Conservation (phyloP, 345 rosid species). For the Carallia brachiata region DNA sequence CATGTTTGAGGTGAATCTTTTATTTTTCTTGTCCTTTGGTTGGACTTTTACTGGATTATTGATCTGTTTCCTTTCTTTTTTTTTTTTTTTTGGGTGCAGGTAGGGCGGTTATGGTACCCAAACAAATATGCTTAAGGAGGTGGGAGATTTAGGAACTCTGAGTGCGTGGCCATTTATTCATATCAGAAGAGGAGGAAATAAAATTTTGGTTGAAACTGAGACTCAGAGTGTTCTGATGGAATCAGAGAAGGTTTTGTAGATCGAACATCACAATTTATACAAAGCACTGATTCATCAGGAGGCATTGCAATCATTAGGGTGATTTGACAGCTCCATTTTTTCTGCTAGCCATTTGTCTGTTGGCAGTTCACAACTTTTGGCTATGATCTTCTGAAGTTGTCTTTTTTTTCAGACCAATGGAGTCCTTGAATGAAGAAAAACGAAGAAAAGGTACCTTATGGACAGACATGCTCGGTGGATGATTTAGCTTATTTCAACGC, state of each 20-base stretch:
- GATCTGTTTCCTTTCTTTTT: background rate
- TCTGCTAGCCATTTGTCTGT: background rate
- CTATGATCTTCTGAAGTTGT: slow-evolving; percentile 20
- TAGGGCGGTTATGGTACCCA: slow-evolving; percentile 35
- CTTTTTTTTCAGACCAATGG: slow-evolving; percentile 36
- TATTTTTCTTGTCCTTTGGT: background rate
- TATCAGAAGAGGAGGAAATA: slow-evolving; percentile 38
- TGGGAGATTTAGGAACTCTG: slow-evolving; percentile 68
- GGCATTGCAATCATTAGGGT: slow-evolving; percentile 33
- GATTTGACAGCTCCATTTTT: slow-evolving; percentile 1
- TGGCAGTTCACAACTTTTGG: background rate
- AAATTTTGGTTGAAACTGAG: slow-evolving; percentile 40
- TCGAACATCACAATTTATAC: slow-evolving; percentile 23
- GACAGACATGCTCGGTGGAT: slow-evolving; percentile 46
- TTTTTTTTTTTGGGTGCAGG: slow-evolving; percentile 5
- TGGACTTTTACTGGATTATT: background rate
- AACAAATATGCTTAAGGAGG: slow-evolving; percentile 26
- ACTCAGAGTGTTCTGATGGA: slow-evolving; percentile 26
- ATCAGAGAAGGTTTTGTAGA: slow-evolving; percentile 26
- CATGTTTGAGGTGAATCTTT: background rate
- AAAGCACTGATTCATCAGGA: slow-evolving; percentile 39
- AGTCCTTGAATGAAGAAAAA: slow-evolving; percentile 24
- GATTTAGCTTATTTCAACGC: slow-evolving; percentile 44
- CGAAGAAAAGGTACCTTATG: slow-evolving; percentile 43
- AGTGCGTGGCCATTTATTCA: slow-evolving; percentile 86